phyloP scores from a whole-genome alignment of 306 rosid species.

The Abrus pulchellus region DNA sequence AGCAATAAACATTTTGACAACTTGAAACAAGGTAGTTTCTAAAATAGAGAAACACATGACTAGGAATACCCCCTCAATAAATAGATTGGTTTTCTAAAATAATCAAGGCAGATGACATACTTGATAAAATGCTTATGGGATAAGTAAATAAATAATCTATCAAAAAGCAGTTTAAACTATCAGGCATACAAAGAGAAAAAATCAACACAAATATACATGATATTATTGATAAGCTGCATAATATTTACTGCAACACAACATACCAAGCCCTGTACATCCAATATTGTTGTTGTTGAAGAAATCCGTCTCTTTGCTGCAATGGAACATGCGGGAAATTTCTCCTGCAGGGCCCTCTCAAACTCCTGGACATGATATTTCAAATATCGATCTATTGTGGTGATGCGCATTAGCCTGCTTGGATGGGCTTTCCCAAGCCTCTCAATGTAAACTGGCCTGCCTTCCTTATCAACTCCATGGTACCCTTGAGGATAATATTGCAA shows the following conservation, averaged over 20 bases:
- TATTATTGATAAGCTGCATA: conserved; percentile 12
- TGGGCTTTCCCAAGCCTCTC: conserved; percentile 97
- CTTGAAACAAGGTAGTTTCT: conserved; percentile 28
- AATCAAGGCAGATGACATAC: conserved; percentile 1
- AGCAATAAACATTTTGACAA: conserved; percentile 25
- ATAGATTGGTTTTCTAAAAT: conserved; percentile 6
- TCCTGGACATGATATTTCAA: conserved; percentile 94
- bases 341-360: conserved; percentile 86
- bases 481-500: conserved; percentile 97
- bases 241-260: conserved; percentile 45
- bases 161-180: conserved; percentile 4
- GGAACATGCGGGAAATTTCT: conserved; percentile 95
- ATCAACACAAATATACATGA: conserved; percentile 7
- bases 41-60: conserved; percentile 13
- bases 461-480: conserved; percentile 95
- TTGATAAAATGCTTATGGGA: conserved; percentile 34
- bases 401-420: conserved; percentile 85
- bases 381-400: conserved; percentile 89
- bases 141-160: conserved; percentile 18
- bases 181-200: conserved; percentile 17
- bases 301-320: conserved; percentile 88
- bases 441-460: conserved; percentile 96
- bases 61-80: conserved; percentile 10
- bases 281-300: conserved; percentile 85
- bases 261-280: conserved; percentile 99